Evolutionary conservation across 2,329 filamentous ascomycete genomes (phyloP).

Genomic region (Neoscytalidium dimidiatum): DNA sequence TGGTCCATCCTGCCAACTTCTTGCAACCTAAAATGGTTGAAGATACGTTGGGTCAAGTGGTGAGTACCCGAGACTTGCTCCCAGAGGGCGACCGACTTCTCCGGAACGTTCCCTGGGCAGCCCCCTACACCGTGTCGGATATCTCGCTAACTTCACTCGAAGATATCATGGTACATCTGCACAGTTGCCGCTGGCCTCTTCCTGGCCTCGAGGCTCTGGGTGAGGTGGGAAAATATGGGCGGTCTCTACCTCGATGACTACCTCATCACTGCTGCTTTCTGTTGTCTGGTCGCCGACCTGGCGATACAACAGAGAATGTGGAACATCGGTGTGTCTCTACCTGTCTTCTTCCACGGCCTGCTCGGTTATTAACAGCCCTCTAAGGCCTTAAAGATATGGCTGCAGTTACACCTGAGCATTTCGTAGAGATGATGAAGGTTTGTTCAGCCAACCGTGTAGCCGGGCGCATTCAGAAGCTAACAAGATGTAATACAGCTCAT

Average conservation of each 20-base stretch:
- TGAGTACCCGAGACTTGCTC: constrained; percentile 27
- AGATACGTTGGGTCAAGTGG: constrained; percentile 28
- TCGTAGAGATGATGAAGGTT: constrained; percentile 29
- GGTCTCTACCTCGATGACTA: constrained; percentile 33
- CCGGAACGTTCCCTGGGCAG: background rate
- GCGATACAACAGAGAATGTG: constrained; percentile 38
- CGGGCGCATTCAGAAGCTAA: background rate
- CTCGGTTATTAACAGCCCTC: background rate
- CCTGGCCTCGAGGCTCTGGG: constrained; percentile 30
- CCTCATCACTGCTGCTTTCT: constrained; percentile 32
- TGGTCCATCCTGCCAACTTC: background rate
- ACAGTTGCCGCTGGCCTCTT: constrained; percentile 33
- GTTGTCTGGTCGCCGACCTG: constrained; percentile 35
- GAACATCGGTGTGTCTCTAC: constrained; percentile 28
- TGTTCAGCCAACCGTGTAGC: background rate
- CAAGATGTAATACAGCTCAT: constrained; percentile 35
- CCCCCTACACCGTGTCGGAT: background rate
- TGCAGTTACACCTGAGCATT: constrained; percentile 23
- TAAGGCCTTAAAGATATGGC: constrained; percentile 25
- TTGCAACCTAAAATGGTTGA: constrained; percentile 19
- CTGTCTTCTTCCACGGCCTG: background rate
- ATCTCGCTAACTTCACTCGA: background rate
- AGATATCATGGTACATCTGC: constrained; percentile 40
- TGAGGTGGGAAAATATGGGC: constrained; percentile 32
- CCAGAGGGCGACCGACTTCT: background rate